Base-by-base conservation (phyloP, 768 basidiomycete species). In the Boletus reticulatus region DNA sequence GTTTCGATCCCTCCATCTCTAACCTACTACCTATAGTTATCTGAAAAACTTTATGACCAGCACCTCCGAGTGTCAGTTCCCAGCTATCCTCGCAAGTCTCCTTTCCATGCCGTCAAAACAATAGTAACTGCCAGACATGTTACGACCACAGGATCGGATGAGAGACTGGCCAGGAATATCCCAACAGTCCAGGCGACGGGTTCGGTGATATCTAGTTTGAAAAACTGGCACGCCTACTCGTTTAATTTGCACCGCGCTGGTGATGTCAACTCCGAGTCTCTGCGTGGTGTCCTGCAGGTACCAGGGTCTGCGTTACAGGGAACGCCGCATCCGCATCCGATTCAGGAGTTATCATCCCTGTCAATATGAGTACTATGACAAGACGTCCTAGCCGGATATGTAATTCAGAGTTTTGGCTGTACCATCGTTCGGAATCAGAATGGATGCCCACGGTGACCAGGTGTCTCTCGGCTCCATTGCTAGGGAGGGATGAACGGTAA, bases 401-500 rank as follows among this genome's bases (percentile, higher is more conserved):
- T 9, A 9, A 29, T 29, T 29, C 29, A 29, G 8, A 29, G 7
- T 29, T 9, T 29, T 9, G 29, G 29, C 29, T 29, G 29, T 29
- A 29, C 29, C 8, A 29, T 29, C 29, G 8, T 29, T 29, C 29
- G 29, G 29, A 8, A 29, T 29, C 29, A 29, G 29, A 29, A 29
- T 29, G 29, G 55, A 43, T 58, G 53, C 19, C 27, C 34, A 42
- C 38, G 13, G 36, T 5, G 6, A 17, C 36, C 36, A 12, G 36
- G 29, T 55, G 22, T 50, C 52, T 42, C 53, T 55, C 2, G 46
- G 37, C 6, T 55, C 46, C 62, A 59, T 62, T 46, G 11, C 38
- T n/a, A 22, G 56, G 11, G 37, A 22, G 39, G 36, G 53, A 39
- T 51, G 19, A 34, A 59, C 62, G 67, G 64, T 62, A 59, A 67